Conservation (phyloP, 2,329 filamentous ascomycete genomes). For the Parasarocladium wereldwijsianum region DNA sequence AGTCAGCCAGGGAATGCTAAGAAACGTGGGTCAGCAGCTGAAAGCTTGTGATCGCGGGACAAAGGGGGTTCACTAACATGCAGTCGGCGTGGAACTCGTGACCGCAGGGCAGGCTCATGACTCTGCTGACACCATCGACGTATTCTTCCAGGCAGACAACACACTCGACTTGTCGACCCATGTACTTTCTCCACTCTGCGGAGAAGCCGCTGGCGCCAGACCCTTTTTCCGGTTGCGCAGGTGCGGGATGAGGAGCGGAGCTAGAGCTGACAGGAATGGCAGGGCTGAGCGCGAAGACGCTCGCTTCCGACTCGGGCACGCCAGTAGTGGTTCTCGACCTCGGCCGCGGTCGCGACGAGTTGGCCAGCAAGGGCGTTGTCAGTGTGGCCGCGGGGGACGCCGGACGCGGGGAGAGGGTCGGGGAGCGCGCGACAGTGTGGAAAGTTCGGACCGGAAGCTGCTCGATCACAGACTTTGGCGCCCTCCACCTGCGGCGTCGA, state of each 20-base stretch:
- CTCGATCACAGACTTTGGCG: conserved; percentile 93
- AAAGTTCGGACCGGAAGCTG: conserved; percentile 91
- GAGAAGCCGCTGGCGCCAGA: conserved; percentile 19
- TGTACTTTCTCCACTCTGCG: conserved; percentile 49
- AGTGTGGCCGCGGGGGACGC: conserved; percentile 51
- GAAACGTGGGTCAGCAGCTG: conserved; percentile 13
- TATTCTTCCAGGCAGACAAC: conserved; percentile 97
- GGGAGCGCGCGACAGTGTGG: conserved; percentile 60
- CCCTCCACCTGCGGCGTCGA: conserved; percentile 78
- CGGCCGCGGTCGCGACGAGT: conserved; percentile 39
- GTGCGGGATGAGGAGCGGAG: conserved; percentile 15
- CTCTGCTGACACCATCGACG: conserved; percentile 78
- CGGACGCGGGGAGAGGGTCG: conserved; percentile 35
- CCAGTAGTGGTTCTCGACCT: conserved; percentile 52
- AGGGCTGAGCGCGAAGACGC: conserved; percentile 26
- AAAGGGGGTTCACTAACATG: conserved; percentile 59
- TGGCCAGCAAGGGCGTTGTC: conserved; percentile 61
- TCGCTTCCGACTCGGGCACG: conserved; percentile 34
- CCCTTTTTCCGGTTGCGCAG: conserved; percentile 33
- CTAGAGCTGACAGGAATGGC: conserved; percentile 20
- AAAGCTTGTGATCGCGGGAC: conserved; percentile 1
- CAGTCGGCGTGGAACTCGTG: conserved; percentile 97
- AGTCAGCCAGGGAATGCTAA: conserved; percentile 88
- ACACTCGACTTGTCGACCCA: conserved; percentile 66
- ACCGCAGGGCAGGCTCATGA: conserved; percentile 94